A percentile compares a stretch with the other conserved stretches of the same genome.
Conservation (phyloP, 805 yeast genomes). For the Lipomyces yamadae region DNA sequence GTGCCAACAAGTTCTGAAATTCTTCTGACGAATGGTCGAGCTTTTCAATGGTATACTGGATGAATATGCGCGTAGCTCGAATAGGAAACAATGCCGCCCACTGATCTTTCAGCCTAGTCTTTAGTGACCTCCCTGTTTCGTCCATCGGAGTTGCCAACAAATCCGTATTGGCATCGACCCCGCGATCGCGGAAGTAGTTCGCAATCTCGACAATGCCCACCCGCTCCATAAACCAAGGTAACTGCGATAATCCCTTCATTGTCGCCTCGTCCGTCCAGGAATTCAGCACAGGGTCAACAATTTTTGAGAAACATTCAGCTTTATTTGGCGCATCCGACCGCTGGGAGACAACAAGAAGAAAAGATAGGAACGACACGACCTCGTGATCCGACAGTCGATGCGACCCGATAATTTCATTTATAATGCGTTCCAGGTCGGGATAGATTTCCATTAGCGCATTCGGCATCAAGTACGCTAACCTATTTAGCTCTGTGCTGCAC, state of each 20-base stretch:
- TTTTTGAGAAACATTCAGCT: constrained; percentile 75
- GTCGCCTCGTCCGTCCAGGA: constrained; percentile 95
- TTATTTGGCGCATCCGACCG: constrained; percentile 68
- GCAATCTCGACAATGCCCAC: constrained; percentile 94
- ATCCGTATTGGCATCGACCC: constrained; percentile 77
- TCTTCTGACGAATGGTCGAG: constrained; percentile 78
- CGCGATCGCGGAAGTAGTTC: constrained; percentile 80
- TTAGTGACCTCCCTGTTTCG: constrained; percentile 78
- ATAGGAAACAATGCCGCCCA: constrained; percentile 96
- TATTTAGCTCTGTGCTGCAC: constrained; percentile 91
- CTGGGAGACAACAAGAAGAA: constrained; percentile 87
- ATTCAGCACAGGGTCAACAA: constrained; percentile 89
- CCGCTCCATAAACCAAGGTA: constrained; percentile 98
- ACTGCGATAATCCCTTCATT: constrained; percentile 82
- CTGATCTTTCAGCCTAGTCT: constrained; percentile 78
- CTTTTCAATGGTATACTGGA: constrained; percentile 94
- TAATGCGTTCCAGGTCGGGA: constrained; percentile 79
- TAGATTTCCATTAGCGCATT: constrained; percentile 81
- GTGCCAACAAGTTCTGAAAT: constrained; percentile 65
- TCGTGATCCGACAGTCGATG: constrained; percentile 85
- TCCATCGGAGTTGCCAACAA: constrained; percentile 83
- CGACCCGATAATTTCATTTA: constrained; percentile 68
- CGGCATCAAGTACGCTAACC: constrained; percentile 95
- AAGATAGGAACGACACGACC: constrained; percentile 90
- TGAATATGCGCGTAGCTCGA: constrained; percentile 90